These are phyloP conservation scores for Xanthoceras sorbifolium DNA, from an alignment of 345 rosid species.

Conservation along the genomic window DNA sequence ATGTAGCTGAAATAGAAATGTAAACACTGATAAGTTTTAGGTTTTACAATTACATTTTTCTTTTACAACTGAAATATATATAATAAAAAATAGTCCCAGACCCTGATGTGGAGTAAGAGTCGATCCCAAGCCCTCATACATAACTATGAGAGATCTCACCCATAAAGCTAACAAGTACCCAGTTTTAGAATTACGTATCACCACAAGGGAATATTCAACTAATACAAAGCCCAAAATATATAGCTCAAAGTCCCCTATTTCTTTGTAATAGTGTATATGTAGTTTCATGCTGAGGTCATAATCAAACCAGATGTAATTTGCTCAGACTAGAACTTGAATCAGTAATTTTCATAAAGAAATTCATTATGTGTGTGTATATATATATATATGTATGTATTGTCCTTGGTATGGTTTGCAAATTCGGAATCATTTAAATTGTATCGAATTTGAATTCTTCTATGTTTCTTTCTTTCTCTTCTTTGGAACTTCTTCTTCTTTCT, in stretches of 20 bases:
- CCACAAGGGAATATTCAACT: not conserved
- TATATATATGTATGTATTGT: not conserved
- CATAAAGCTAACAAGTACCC: not conserved
- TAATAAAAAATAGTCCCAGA: not conserved
- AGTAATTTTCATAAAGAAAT: not conserved
- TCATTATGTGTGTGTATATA: not conserved
- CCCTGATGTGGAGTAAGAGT: not conserved
- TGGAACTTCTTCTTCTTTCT: too few species aligned
- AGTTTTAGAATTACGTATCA: conserved; percentile 3
- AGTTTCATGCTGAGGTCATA: not conserved
- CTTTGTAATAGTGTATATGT: not conserved
- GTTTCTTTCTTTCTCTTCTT: not conserved
- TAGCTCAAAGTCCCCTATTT: conserved; percentile 1
- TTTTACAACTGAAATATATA: not conserved
- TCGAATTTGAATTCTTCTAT: not conserved
- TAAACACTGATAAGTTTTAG: not conserved
- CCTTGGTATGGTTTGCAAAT: not conserved
- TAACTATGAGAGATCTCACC: not conserved
- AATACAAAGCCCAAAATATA: not conserved
- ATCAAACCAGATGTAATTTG: not conserved
- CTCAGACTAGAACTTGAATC: not conserved
- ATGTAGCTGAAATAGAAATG: conserved; percentile 51
- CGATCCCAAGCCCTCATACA: not conserved
- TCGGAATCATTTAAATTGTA: not conserved
- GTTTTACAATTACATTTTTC: not conserved